Evolutionary conservation across 2,329 filamentous ascomycete genomes (phyloP).

Genomic region (Penicillium expansum): DNA sequence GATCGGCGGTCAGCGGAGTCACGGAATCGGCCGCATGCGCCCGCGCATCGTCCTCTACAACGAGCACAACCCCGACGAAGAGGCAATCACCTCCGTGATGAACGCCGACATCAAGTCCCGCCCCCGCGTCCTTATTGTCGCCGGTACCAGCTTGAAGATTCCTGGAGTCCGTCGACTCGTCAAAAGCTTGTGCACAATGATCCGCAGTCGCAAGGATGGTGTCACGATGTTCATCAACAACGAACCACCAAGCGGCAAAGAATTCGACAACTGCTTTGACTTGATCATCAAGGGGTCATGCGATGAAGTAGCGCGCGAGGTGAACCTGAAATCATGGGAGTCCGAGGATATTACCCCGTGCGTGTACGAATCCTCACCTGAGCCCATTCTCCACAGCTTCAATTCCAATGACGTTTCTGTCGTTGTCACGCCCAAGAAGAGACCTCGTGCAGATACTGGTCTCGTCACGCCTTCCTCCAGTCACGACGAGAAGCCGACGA

Average conservation of each 20-base stretch:
- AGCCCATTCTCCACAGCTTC: constrained; percentile 12
- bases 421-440: constrained; percentile 43
- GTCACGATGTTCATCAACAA: constrained; percentile 94
- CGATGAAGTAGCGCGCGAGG: constrained; percentile 78
- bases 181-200: constrained; percentile 82
- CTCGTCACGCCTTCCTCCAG: constrained; percentile 46
- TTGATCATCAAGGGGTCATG: constrained; percentile 82
- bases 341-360: constrained; percentile 42
- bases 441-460: constrained; percentile 32
- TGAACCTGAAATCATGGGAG: constrained; percentile 58
- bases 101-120: constrained; percentile 78
- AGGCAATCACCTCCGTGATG: constrained; percentile 90
- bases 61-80: constrained; percentile 92
- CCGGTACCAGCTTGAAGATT: constrained; percentile 93
- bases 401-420: constrained; percentile 30
- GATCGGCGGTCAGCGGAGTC: constrained; percentile 79
- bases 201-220: constrained; percentile 73
- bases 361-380: constrained; percentile 35
- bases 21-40: constrained; percentile 84
- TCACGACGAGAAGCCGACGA: constrained; percentile 35
- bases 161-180: constrained; percentile 87
- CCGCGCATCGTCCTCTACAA: constrained; percentile 97
- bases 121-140: constrained; percentile 89
- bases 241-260: constrained; percentile 74
- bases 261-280: constrained; percentile 93